These are phyloP conservation scores for Colletotrichum melonis DNA, from an alignment of 2,329 filamentous ascomycete genomes.

Conservation along the genomic window DNA sequence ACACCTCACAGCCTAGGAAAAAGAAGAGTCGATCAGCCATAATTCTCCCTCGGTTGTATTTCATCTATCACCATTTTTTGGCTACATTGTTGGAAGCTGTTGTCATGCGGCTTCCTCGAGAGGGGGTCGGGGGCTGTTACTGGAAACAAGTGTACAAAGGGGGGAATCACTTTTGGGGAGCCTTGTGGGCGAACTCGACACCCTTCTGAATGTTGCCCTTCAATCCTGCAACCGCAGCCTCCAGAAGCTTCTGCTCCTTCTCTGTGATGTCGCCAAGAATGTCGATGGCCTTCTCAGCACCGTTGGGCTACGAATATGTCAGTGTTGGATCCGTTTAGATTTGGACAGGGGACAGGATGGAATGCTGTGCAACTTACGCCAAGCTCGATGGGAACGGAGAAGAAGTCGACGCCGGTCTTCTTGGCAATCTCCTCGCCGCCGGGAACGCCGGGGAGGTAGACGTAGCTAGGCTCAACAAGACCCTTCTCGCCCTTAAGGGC, in stretches of 20 bases:
- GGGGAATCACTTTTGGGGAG: slow-evolving; percentile 84
- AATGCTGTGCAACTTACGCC: slow-evolving; percentile 73
- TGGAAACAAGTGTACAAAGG: slow-evolving; percentile 36
- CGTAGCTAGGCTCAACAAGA: slow-evolving; percentile 92
- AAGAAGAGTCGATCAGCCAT: slow-evolving; percentile 44
- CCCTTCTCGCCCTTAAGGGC: slow-evolving; percentile 90
- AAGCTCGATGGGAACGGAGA: slow-evolving; percentile 95
- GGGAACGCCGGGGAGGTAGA: slow-evolving; percentile 91
- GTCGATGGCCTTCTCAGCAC: slow-evolving; percentile 88
- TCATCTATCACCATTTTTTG: slow-evolving; percentile 35
- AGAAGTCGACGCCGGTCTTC: slow-evolving; percentile 88
- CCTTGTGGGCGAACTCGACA: slow-evolving; percentile 87
- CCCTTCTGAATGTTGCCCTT: slow-evolving; percentile 96
- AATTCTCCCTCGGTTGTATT: slow-evolving; percentile 36
- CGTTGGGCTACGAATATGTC: slow-evolving; percentile 70
- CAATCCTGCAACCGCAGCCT: slow-evolving; percentile 80
- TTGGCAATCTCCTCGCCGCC: slow-evolving; percentile 89
- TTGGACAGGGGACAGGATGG: neutral
- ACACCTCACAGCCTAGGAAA: slow-evolving; percentile 44
- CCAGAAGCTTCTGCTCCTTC: slow-evolving; percentile 89
- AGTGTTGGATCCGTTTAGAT: slow-evolving; percentile 38
- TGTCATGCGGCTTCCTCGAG: slow-evolving; percentile 25
- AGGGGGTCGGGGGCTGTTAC: slow-evolving; percentile 11
- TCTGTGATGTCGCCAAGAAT: slow-evolving; percentile 81
- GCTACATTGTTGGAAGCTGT: slow-evolving; percentile 36